These are phyloP conservation scores for Penicillium fimorum DNA, from an alignment of 495 filamentous ascomycete species.

Conservation along the genomic window DNA sequence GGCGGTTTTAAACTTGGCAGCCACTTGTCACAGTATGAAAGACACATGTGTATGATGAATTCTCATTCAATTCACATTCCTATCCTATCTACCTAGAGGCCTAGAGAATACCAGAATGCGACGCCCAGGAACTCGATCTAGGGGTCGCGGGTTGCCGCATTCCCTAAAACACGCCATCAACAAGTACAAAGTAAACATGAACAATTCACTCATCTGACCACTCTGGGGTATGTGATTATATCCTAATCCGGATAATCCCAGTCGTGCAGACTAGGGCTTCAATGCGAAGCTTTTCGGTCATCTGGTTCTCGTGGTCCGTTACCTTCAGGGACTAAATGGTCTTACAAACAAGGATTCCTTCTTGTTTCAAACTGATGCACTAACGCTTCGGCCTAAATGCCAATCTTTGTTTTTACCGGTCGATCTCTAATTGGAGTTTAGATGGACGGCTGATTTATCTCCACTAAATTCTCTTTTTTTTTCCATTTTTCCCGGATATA, in stretches of 20 bases:
- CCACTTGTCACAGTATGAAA: slow-evolving; percentile 1
- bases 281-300: neutral
- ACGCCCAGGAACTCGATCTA: neutral
- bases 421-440: neutral
- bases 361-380: slow-evolving; percentile 8
- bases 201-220: neutral
- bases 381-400: slow-evolving; percentile 5
- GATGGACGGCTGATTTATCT: neutral
- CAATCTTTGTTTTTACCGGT: slow-evolving; percentile 1
- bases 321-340: neutral
- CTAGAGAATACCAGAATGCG: slow-evolving; percentile 8
- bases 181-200: neutral
- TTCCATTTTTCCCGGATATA: neutral
- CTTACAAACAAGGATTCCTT: slow-evolving; percentile 4
- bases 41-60: neutral
- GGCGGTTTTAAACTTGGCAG: neutral
- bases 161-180: slow-evolving; percentile 4
- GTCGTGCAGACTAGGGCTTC: neutral
- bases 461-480: neutral
- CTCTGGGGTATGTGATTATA: slow-evolving; percentile 3
- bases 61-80: slow-evolving; percentile 15
- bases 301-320: neutral
- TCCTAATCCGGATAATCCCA: neutral
- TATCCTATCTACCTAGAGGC: neutral
- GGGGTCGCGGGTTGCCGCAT: slow-evolving; percentile 10